These are phyloP conservation scores for Liriodendron chinense DNA, from an alignment of 164 flowering plant genomes.

Conservation along the genomic window DNA sequence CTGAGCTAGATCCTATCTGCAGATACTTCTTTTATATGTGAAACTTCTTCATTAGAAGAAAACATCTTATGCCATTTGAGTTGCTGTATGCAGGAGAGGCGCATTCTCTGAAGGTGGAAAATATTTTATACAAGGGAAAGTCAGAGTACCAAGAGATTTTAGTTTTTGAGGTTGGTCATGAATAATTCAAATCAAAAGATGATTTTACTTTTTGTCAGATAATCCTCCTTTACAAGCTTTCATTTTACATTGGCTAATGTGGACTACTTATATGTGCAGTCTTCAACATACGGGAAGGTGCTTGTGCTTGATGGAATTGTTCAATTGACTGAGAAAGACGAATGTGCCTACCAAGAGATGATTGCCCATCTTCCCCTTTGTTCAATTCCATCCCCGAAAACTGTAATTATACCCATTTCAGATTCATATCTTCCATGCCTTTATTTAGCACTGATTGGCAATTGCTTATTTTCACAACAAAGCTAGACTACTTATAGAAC, in stretches of 20 bases:
- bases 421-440: neutral
- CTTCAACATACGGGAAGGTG: constrained; percentile 80
- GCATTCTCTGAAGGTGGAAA: constrained; percentile 85
- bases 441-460: too few relatives aligned
- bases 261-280: constrained; percentile 44
- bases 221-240: neutral
- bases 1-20: too few relatives aligned
- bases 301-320: constrained; percentile 98
- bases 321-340: constrained; percentile 97
- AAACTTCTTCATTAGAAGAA: too few relatives aligned
- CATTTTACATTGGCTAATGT: neutral
- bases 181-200: constrained; percentile 5
- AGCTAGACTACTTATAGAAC: neutral
- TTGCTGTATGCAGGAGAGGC: constrained; percentile 70
- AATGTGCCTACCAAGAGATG: constrained; percentile 99
- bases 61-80: neutral
- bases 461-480: neutral
- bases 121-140: constrained; percentile 57
- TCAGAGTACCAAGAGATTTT: constrained; percentile 87
- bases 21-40: too few relatives aligned
- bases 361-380: constrained; percentile 96
- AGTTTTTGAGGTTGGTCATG: constrained; percentile 76
- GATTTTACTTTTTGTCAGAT: neutral
- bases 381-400: constrained; percentile 85
- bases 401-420: constrained; percentile 34